Percentiles rank a stretch among this genome's conserved stretches.
These are phyloP conservation scores for Laguncularia racemosa DNA, from an alignment of 345 rosid species.

Conservation along the genomic window DNA sequence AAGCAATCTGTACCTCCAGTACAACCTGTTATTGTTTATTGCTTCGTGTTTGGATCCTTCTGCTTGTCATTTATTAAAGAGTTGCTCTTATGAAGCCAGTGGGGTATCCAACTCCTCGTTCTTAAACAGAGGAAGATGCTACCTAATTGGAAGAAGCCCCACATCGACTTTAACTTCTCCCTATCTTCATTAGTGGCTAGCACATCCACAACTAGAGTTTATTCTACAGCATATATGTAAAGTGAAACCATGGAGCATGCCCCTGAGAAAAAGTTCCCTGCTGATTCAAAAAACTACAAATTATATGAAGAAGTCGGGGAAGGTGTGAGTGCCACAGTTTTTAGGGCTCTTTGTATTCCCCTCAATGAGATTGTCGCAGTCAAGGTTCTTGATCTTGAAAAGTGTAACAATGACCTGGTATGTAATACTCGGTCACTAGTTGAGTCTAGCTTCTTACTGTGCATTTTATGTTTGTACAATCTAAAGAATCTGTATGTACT, in stretches of 20 bases:
- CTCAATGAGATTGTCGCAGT: constrained; percentile 82
- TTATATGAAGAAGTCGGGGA: constrained; percentile 93
- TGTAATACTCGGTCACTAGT: not conserved
- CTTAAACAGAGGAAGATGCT: constrained; percentile 43
- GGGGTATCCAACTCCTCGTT: constrained; percentile 14
- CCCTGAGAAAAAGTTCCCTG: constrained; percentile 67
- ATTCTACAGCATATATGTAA: constrained; percentile 35
- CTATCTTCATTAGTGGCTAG: constrained; percentile 17
- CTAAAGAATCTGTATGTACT: not conserved
- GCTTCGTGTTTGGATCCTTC: constrained; percentile 2
- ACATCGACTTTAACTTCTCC: constrained; percentile 23
- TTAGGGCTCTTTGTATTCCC: constrained; percentile 87
- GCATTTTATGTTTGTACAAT: not conserved
- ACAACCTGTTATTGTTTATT: not conserved
- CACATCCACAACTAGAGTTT: constrained; percentile 20
- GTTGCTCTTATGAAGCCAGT: constrained; percentile 15
- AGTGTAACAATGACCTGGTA: constrained; percentile 93
- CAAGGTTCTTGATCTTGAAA: constrained; percentile 96
- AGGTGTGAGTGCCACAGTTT: constrained; percentile 90
- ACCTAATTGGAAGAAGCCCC: constrained; percentile 60
- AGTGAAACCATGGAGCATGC: constrained; percentile 42
- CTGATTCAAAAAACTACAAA: constrained; percentile 67
- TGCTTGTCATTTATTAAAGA: not conserved
- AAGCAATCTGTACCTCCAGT: no score
- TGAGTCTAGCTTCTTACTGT: not conserved